Evolutionary conservation across 2,329 filamentous ascomycete species (phyloP), one percentile per base, ranked within the genome.

Genomic region (Nigrograna mackinnonii): DNA sequence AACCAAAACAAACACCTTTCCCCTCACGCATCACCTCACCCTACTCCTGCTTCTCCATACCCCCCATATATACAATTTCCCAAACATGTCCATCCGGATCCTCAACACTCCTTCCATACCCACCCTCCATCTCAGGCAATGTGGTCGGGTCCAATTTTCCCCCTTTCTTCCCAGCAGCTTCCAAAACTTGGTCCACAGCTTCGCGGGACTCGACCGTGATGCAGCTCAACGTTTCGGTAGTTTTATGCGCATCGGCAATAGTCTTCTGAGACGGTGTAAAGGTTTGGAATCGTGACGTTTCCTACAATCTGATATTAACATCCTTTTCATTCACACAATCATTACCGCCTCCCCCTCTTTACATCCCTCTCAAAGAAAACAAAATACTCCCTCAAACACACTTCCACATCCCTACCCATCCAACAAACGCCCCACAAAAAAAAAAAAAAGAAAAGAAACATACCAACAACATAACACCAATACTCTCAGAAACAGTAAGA

Each of bases 1-100:
- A n/a, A 9, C 24, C 24, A 9, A 28, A 28, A 28, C 24, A 28
- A 28, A 28, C 24, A 28, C 24, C 31, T 16, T 34, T 7, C 31
- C 31, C 31, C 31, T 17, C 16, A 7, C 16, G 9, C 16, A 16
- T 18, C 20, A 16, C 19, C 35, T 9, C 13, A 9, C 28, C 22
- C 35, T 5, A 7, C 6, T 17, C 6, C 26, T 20, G n/a, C 40
- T 44, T 31, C 32, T 32, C 36, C 35, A 39, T 35, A 9, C 28
- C 36, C 17, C 32, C 43, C 33, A 46, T 37, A 16, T 16, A 46
- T 14, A n/a, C 35, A 2, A 46, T 24, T 39, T 46, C 38, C 43
- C 43, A 46, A 24, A 46, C 24, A 46, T 42, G 38, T 18, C 43
- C 43, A 42, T 46, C 43, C 16, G 32, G 24, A 42, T 46, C 43